Conservation (phyloP, 106 monocot genomes). For the Platanthera zijinensis region DNA sequence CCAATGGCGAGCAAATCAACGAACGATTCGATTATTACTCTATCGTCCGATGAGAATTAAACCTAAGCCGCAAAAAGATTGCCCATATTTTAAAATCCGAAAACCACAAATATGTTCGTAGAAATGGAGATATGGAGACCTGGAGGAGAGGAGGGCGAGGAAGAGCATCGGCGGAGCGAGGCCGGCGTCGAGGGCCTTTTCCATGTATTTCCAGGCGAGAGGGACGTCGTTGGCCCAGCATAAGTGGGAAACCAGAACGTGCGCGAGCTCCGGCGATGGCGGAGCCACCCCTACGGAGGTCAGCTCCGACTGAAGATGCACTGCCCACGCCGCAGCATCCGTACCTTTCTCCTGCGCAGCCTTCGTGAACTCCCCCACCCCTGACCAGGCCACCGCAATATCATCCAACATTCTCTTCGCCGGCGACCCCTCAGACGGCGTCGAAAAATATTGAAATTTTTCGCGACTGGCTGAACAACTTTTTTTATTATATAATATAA, state of each 20-base stretch:
- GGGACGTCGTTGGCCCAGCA: conserved; percentile 39
- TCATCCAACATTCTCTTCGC: neutral
- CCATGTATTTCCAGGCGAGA: conserved; percentile 78
- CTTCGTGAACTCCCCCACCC: conserved; percentile 36
- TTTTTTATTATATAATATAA: too few species aligned
- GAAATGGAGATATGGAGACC: conserved; percentile 22
- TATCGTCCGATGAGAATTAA: neutral
- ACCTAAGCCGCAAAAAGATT: neutral
- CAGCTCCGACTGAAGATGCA: conserved; percentile 16
- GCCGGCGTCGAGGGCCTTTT: conserved; percentile 42
- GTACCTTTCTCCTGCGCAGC: conserved; percentile 24
- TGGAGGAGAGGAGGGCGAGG: conserved; percentile 63
- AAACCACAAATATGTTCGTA: neutral
- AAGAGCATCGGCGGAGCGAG: conserved; percentile 63
- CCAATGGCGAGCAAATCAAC: neutral
- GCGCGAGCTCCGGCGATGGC: conserved; percentile 37
- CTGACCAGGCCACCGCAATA: conserved; percentile 15
- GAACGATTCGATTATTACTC: neutral
- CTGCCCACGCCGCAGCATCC: conserved; percentile 29
- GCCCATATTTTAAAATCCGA: neutral
- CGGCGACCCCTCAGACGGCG: neutral
- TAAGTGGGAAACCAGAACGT: conserved; percentile 28
- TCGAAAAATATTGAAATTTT: neutral
- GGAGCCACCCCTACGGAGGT: conserved; percentile 1
- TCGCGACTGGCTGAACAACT: too few species aligned